These are phyloP conservation scores for Penicillium malachiteum DNA, from an alignment of 495 filamentous ascomycete genomes.

Conservation along the genomic window DNA sequence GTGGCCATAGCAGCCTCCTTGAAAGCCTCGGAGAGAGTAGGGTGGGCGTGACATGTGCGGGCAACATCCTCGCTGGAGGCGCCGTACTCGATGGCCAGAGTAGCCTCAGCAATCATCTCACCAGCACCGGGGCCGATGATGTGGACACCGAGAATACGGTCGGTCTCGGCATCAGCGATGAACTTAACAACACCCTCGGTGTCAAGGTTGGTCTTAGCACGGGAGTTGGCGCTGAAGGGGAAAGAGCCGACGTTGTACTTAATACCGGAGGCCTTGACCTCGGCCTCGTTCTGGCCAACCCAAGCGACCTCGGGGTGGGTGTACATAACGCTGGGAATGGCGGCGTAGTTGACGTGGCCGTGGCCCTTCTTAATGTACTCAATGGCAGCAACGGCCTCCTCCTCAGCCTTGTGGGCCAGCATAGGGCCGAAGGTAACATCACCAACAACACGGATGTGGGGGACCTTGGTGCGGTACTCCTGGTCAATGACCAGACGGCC, in stretches of 20 bases:
- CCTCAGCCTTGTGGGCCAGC: constrained; percentile 99
- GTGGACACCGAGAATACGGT: constrained; percentile 91
- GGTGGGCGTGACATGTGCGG: constrained; percentile 94
- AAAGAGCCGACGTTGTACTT: constrained; percentile 90
- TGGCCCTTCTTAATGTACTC: constrained; percentile 97
- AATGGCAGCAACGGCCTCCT: constrained; percentile 90
- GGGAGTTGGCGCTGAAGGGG: constrained; percentile 95
- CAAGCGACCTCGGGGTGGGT: constrained; percentile 97
- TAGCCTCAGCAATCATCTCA: constrained; percentile 99
- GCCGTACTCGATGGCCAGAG: constrained; percentile 93
- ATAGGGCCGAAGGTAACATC: constrained; percentile 98
- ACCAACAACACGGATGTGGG: constrained; percentile 95
- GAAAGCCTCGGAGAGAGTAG: constrained; percentile 94
- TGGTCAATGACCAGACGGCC: constrained; percentile 95
- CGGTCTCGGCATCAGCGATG: constrained; percentile 92
- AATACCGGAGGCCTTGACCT: constrained; percentile 83
- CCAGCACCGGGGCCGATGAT: constrained; percentile 95
- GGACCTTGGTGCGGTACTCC: constrained; percentile 95
- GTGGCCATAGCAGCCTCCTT: constrained; percentile 99
- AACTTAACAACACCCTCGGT: constrained; percentile 98
- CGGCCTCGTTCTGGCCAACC: constrained; percentile 97
- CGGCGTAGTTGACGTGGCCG: constrained; percentile 98
- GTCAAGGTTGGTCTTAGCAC: constrained; percentile 98
- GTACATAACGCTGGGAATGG: constrained; percentile 99
- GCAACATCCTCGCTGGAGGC: constrained; percentile 93